phyloP scores from a whole-genome alignment of 2,329 filamentous ascomycete species.

The Lachnum nothofagi region DNA sequence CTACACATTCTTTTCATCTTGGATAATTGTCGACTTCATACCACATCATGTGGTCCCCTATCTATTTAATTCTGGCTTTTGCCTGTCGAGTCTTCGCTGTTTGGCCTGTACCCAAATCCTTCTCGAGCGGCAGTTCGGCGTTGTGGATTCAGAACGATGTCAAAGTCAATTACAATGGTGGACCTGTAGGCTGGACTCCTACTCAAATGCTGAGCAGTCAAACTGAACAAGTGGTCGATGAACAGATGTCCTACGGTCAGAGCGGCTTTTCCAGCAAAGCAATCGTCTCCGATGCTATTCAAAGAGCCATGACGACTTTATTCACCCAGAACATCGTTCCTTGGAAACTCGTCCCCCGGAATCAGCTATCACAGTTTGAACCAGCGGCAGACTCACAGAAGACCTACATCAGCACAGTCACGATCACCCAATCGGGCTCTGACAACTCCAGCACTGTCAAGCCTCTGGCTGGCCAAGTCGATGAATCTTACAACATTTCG shows the following conservation, averaged over 20 bases:
- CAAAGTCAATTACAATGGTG: constrained; percentile 54
- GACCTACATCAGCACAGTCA: constrained; percentile 53
- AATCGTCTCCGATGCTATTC: constrained; percentile 52
- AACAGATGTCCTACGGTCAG: constrained; percentile 18
- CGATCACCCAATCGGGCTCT: constrained; percentile 54
- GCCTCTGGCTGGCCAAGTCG: constrained; percentile 57
- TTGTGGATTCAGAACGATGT: constrained; percentile 51
- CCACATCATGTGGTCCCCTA: constrained; percentile 19
- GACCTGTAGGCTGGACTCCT: constrained; percentile 46
- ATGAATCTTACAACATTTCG: constrained; percentile 70
- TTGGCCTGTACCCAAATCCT: constrained; percentile 52
- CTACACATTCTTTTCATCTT: neutral
- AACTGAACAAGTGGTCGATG: constrained; percentile 27
- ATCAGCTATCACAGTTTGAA: constrained; percentile 55
- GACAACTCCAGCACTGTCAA: constrained; percentile 53
- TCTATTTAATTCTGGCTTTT: constrained; percentile 20
- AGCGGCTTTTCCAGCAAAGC: constrained; percentile 39
- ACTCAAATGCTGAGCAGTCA: constrained; percentile 19
- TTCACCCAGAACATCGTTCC: constrained; percentile 67
- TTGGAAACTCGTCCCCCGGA: constrained; percentile 68
- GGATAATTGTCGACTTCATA: neutral
- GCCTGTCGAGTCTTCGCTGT: constrained; percentile 38
- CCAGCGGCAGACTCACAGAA: constrained; percentile 45
- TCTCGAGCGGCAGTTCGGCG: constrained; percentile 47
- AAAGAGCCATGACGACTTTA: constrained; percentile 58